Conservation (phyloP, 306 rosid genomes). For the Vachellia pachyceras region DNA sequence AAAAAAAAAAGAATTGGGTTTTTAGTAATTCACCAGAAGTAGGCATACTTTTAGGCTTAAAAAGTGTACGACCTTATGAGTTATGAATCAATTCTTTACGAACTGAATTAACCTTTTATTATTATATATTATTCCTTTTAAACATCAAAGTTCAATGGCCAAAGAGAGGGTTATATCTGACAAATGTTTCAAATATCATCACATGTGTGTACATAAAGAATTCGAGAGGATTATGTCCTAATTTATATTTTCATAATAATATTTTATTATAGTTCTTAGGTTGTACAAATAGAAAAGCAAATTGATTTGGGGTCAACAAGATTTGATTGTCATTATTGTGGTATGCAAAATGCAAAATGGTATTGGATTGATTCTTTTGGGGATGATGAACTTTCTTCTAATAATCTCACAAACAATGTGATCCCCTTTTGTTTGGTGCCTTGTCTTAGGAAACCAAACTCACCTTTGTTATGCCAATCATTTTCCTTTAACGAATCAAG, state of each 20-base stretch:
- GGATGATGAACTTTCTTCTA: slow-evolving; percentile 44
- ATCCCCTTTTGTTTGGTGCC: slow-evolving; percentile 46
- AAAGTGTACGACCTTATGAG: too few species aligned
- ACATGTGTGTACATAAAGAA: too few species aligned
- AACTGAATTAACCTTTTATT: too few species aligned
- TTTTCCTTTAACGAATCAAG: slow-evolving; percentile 51
- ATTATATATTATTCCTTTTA: too few species aligned
- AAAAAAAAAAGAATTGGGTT: too few species aligned
- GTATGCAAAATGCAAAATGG: slow-evolving; percentile 30
- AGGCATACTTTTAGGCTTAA: too few species aligned
- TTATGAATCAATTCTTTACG: too few species aligned
- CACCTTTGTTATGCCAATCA: slow-evolving; percentile 55
- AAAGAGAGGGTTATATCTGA: too few species aligned
- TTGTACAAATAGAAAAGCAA: slow-evolving; percentile 23
- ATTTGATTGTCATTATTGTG: slow-evolving; percentile 51
- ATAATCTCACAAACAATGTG: slow-evolving; percentile 42
- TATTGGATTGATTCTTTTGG: slow-evolving; percentile 38
- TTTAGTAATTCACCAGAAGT: too few species aligned
- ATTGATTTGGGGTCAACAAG: slow-evolving; percentile 55
- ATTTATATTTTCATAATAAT: neutral
- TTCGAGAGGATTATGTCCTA: neutral
- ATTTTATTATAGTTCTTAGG: neutral
- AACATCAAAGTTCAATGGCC: too few species aligned
- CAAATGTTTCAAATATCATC: too few species aligned
- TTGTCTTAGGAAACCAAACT: slow-evolving; percentile 59